Evolutionary conservation across 495 filamentous ascomycete species (phyloP).

Genomic region (Xanthoparmelia taractica): DNA sequence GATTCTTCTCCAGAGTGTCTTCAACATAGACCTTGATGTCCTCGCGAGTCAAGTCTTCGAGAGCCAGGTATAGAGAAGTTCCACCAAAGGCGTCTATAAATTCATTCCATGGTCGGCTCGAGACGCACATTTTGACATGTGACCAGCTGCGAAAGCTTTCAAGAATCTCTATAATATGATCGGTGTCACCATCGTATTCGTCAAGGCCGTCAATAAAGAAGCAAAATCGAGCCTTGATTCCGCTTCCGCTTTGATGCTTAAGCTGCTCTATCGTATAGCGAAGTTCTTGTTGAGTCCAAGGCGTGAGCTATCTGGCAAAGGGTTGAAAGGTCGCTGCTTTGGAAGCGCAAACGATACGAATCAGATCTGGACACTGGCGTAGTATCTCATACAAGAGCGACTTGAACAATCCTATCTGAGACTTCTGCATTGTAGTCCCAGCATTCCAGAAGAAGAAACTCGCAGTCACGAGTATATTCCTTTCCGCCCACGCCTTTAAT

Average conservation of each 20-base stretch:
- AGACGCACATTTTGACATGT: slow-evolving; percentile 42
- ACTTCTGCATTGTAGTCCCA: slow-evolving; percentile 35
- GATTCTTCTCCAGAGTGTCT: slow-evolving; percentile 19
- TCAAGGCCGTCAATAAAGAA: slow-evolving; percentile 47
- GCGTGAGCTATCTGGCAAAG: no score
- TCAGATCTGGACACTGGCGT: slow-evolving; percentile 30
- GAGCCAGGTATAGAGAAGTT: slow-evolving; percentile 14
- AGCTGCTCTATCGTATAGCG: slow-evolving; percentile 18
- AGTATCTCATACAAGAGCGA: slow-evolving; percentile 37
- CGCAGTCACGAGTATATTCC: slow-evolving; percentile 30
- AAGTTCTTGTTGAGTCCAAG: slow-evolving; percentile 12
- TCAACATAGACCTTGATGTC: slow-evolving; percentile 32
- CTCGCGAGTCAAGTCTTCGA: slow-evolving; percentile 30
- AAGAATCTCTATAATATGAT: slow-evolving; percentile 25
- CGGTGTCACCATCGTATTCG: slow-evolving; percentile 31
- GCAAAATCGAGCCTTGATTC: slow-evolving; percentile 26
- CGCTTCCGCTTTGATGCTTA: background rate
- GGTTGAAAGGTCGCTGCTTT: background rate
- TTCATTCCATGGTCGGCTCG: slow-evolving; percentile 43
- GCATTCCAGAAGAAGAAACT: slow-evolving; percentile 43
- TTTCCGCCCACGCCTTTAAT: slow-evolving; percentile 29
- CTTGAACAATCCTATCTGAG: slow-evolving; percentile 38
- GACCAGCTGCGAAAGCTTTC: slow-evolving; percentile 11
- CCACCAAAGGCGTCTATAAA: slow-evolving; percentile 36
- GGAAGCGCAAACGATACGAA: slow-evolving; percentile 21